Percentiles rank a stretch among this genome's conserved stretches.
Conservation (phyloP, 306 rosid genomes). For the Begonia loranthoides region DNA sequence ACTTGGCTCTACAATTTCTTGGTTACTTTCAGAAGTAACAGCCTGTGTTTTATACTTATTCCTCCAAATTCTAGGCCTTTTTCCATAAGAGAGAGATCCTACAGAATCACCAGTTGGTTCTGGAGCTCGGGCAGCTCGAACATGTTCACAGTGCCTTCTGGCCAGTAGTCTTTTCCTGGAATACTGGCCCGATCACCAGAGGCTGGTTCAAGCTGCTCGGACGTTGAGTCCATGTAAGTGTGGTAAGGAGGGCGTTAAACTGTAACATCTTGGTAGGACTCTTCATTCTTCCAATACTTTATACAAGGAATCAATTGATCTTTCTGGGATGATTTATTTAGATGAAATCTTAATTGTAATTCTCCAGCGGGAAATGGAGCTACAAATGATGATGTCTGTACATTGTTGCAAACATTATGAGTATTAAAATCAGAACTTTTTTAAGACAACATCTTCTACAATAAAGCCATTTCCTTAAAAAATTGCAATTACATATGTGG, state of each 20-base stretch:
- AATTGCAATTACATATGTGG: not conserved
- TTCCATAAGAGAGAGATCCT: slow-evolving; percentile 82
- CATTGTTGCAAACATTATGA: slow-evolving; percentile 11
- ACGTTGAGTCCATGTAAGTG: slow-evolving; percentile 74
- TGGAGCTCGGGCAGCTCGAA: slow-evolving; percentile 80
- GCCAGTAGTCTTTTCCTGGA: slow-evolving; percentile 85
- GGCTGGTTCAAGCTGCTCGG: slow-evolving; percentile 94
- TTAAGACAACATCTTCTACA: not conserved
- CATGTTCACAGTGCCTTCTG: slow-evolving; percentile 83
- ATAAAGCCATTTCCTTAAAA: not conserved
- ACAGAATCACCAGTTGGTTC: slow-evolving; percentile 53
- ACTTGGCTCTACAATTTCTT: slow-evolving; percentile 18
- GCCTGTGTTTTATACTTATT: slow-evolving; percentile 43
- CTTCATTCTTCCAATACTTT: slow-evolving; percentile 65
- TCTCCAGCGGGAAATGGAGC: slow-evolving; percentile 44
- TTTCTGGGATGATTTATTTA: slow-evolving; percentile 22
- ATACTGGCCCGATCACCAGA: slow-evolving; percentile 96
- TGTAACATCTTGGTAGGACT: slow-evolving; percentile 28
- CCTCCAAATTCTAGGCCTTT: slow-evolving; percentile 92
- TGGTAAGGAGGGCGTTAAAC: slow-evolving; percentile 80
- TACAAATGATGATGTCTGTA: slow-evolving; percentile 43
- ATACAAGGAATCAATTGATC: slow-evolving; percentile 32
- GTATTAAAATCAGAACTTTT: not conserved
- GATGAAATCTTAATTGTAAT: slow-evolving; percentile 41
- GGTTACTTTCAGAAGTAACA: slow-evolving; percentile 22